Evolutionary conservation across 176 grass and related monocot genomes (phyloP), one percentile per base, ranked within the genome.

Genomic region (Oryza punctata): DNA sequence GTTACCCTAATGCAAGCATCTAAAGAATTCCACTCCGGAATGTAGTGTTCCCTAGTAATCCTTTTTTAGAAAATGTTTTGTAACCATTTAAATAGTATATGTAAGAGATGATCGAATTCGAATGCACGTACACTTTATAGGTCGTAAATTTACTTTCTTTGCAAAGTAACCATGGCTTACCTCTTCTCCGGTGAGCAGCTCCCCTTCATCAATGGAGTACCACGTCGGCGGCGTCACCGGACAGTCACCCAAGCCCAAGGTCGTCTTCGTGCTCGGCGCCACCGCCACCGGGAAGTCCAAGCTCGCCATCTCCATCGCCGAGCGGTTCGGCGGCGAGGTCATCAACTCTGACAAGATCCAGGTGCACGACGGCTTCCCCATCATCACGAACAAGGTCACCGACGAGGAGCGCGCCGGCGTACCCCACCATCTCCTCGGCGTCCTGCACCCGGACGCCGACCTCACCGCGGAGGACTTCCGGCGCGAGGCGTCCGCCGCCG

Each of bases 241-340:
- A 6, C 27, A 64, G 43, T 25, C 61, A 23, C 3, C 28, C 24
- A 92, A 90, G 78, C 85, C 59, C 18, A 95, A 90, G 66, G 85
- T 90, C 27, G 85, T 95, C 8, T 85, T 95, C 29, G 85, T 95
- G 21, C 86, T 95, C 57, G 93, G 93, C 15, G 82, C 88, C 32
- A 95, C 93, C 1, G 90, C 85, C 64, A 90, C 93, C 1, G 93
- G 93, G 0, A 95, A 95, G 78, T 95, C 93, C 1, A 87, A 91
- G 65, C 79, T 95, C 13, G 90, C 93, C 0, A 90, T 95, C 76
- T 49, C 81, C 74, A 75, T 95, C 1, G 93, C 93, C 72, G 35
- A 49, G 72, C 70, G 8, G 23, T 72, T 90, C 28, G 21, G 67
- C 6, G 93, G 93, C 4, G 90, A 95, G 35, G 71, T 95, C 1